Evolutionary conservation across 805 yeast genomes (phyloP), one percentile per base, ranked within the genome.

Genomic region (Hanseniaspora mollemarum): DNA sequence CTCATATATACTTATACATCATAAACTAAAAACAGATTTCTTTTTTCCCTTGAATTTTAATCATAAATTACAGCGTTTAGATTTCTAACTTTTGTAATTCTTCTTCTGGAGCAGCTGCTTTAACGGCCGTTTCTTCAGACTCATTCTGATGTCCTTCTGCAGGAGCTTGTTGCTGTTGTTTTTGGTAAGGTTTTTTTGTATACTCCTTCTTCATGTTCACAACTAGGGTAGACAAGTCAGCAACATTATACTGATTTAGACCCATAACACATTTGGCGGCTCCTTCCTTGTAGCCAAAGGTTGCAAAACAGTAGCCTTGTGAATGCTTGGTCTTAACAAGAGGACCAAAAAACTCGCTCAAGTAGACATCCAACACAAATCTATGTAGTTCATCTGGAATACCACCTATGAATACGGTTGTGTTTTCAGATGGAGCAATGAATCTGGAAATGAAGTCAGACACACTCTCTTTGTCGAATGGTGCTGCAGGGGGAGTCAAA

Each of bases 261-360:
- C 83, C 90, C 29, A 81, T 82, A 60, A 87, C 86, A 43, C 94
- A 94, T 60, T 84, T 70, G 2, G 95, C 94, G 4, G 95, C 95
- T 54, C 86, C 72, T 59, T 87, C 94, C 64, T 87, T 95, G 39
- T 85, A 73, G 60, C 83, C 94, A 62, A 80, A 86, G 65, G 81
- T 82, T 55, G 84, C 90, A 69, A 87, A 87, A 10, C 95, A 94
- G 68, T 90, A 87, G 4, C 90, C 92, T 57, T 63, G 43, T 40
- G 40, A 48, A 18, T 48, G 51, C 18, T 48, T 41, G 28, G 51
- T 48, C 15, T 40, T 48, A 13, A 48, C 51, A 32, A 48, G 39
- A 40, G 51, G 51, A 24, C 51, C 51, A 26, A 48, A 48, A 31
- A 48, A 48, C 15, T 48, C 51, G 28, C 40, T 48, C 43, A 48